Evolutionary conservation across 306 rosid species (phyloP), one percentile per base, ranked within the genome.

Genomic region (Psophocarpus tetragonolobus): DNA sequence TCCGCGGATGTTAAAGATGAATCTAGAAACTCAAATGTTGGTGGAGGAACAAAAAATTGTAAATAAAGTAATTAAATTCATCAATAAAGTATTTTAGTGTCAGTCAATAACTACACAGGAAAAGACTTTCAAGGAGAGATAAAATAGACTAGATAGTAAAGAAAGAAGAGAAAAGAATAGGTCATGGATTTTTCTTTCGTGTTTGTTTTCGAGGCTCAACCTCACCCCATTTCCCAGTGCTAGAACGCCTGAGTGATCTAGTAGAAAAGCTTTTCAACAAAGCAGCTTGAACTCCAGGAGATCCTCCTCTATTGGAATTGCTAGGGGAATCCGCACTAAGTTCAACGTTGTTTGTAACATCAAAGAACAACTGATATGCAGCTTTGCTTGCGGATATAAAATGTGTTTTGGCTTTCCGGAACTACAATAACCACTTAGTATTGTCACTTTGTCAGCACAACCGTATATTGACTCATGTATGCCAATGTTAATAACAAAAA

Each of bases 391-490:
- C 97, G 6, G 95, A 74, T 53, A 85, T 77, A 54, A 93, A 87
- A 84, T 88, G 90, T 35, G 91, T 83, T 85, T 87, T 91, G 6
- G 92, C 93, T 80, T 91, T 93, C 50, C 85, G 89, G 1, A 91
- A 84, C 92, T 87, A 88, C 86, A 87, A 80, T 73, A 70, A 78
- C 38, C 75, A 70, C 10, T 23, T 41, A 67, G 68, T 20, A 26
- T 18, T n/a, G n/a, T n/a, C n/a, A n/a, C n/a, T 3, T 32, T 69
- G 27, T 48, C 27, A 65, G 63, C 35, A 4, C 44, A 30, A 24
- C 39, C 38, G 32, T 48, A 7, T 1, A 21, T 8, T 27, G 18
- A 6, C 6, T 33, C 36, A 20, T 53, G 4, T 0, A 11, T 17
- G 27, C 45, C 61, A 61, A 17, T 18, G 20, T 48, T 32, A 13